Evolutionary conservation across 257 asterid genomes (phyloP).

Genomic region (Hygrophila difformis): DNA sequence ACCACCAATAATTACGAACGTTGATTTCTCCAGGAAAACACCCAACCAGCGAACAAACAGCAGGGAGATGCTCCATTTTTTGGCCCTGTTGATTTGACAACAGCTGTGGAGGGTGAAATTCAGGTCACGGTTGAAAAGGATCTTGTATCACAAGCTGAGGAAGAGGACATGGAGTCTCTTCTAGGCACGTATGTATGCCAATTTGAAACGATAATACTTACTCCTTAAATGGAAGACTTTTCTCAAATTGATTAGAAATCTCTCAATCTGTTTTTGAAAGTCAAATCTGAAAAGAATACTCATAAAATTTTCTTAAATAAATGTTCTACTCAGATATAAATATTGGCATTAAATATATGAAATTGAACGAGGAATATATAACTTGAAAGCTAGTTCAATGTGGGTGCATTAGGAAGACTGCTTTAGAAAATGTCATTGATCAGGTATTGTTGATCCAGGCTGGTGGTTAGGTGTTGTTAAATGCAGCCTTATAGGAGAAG

Average conservation of each 20-base stretch:
- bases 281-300: conserved; percentile 7
- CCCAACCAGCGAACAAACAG: conserved; percentile 50
- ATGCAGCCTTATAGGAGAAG: background rate
- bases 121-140: conserved; percentile 92
- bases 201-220: conserved; percentile 12
- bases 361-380: conserved; percentile 2
- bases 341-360: background rate
- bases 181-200: conserved; percentile 74
- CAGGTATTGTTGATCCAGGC: conserved; percentile 8
- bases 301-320: too few species aligned
- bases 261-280: conserved; percentile 4
- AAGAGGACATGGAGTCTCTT: conserved; percentile 99
- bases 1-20: conserved; percentile 10
- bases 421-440: conserved; percentile 7
- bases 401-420: conserved; percentile 4
- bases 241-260: conserved; percentile 2
- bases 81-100: conserved; percentile 29
- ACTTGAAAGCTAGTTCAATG: background rate
- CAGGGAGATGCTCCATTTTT: conserved; percentile 37
- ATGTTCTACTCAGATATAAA: background rate
- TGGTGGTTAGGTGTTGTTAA: background rate
- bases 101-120: conserved; percentile 49
- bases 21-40: conserved; percentile 58
- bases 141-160: conserved; percentile 95
- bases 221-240: conserved; percentile 2